Base-by-base conservation (phyloP, 441 rosid genomes). In the Euphorbia corollata region DNA sequence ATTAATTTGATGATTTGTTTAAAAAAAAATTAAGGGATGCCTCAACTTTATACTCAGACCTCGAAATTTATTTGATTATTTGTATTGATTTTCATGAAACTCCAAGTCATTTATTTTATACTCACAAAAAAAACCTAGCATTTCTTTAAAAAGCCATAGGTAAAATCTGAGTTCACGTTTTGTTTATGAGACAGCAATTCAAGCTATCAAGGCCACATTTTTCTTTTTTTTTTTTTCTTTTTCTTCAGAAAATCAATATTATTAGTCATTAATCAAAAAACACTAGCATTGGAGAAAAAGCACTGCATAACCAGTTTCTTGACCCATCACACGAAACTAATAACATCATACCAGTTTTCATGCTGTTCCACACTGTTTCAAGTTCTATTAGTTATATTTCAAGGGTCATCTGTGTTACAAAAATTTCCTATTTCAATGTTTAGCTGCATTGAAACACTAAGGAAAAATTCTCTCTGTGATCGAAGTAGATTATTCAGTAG, bases 321-420 rank as follows among this genome's bases (percentile, higher is more conserved):
- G 22, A 15, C 63, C 39, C 63, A 30, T 18, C 63, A 15, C 63
- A 59, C 13, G 63, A 59, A 59, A 34, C 63, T 59, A 9, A 34
- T 6, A 0, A 6, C 54, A 48, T 19, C 59, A 55, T 20, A 55
- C 24, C 59, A 19, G 8, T 10, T 55, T 20, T 23, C 27, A 55
- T 4, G 19, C 54, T 15, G 54, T n/a, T 48, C 54, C 54, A 13
- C 54, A 48, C 13, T n/a, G 20, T 15, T 48, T 48, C 13, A 48
- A 11, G 54, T 16, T 48, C 19, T 48, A 48, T 48, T 48, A 11
- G 6, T 48, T 48, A 48, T n/a, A 48, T 48, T 9, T 12, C 50
- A 45, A 45, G n/a, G 50, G n/a, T 45, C 50, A 45, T 45, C n/a
- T 5, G 50, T 45, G 50, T 11, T 45, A 9, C 9, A 45, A 39